Evolutionary conservation across 805 yeast species (phyloP).

Genomic region (Ogataea ramenticola): DNA sequence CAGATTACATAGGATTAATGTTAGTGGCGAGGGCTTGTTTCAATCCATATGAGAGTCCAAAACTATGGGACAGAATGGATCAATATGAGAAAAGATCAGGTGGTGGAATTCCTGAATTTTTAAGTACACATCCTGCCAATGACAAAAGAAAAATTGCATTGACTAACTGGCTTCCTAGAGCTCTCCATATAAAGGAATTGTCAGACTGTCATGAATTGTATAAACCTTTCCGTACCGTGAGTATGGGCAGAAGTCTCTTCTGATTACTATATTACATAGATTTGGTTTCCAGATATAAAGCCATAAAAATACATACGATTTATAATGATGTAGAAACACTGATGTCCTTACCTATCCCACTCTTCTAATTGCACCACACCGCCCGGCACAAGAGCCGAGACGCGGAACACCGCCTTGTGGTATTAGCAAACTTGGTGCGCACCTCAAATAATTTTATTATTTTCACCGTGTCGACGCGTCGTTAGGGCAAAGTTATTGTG

Average conservation of each 20-base stretch:
- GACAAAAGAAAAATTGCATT: conserved; percentile 65
- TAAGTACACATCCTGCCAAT: conserved; percentile 88
- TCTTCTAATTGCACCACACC: too few species aligned
- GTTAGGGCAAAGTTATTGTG: too few species aligned
- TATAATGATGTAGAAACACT: too few species aligned
- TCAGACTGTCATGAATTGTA: conserved; percentile 28
- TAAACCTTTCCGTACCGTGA: neutral
- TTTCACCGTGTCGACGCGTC: too few species aligned
- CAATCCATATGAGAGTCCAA: conserved; percentile 65
- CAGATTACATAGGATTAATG: conserved; percentile 90
- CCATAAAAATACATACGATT: too few species aligned
- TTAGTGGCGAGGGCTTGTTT: conserved; percentile 88
- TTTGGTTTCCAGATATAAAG: too few species aligned
- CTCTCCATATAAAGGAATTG: conserved; percentile 35
- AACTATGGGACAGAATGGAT: conserved; percentile 80
- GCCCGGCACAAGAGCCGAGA: too few species aligned
- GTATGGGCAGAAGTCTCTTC: neutral
- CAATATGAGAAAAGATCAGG: conserved; percentile 34
- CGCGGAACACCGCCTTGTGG: too few species aligned
- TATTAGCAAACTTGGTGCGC: too few species aligned
- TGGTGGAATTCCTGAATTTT: conserved; percentile 42
- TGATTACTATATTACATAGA: too few species aligned
- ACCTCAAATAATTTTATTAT: too few species aligned
- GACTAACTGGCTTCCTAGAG: conserved; percentile 56
- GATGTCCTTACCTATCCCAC: too few species aligned